These are phyloP conservation scores for Penicillium riverlandense DNA, from an alignment of 495 filamentous ascomycete genomes.

Conservation along the genomic window DNA sequence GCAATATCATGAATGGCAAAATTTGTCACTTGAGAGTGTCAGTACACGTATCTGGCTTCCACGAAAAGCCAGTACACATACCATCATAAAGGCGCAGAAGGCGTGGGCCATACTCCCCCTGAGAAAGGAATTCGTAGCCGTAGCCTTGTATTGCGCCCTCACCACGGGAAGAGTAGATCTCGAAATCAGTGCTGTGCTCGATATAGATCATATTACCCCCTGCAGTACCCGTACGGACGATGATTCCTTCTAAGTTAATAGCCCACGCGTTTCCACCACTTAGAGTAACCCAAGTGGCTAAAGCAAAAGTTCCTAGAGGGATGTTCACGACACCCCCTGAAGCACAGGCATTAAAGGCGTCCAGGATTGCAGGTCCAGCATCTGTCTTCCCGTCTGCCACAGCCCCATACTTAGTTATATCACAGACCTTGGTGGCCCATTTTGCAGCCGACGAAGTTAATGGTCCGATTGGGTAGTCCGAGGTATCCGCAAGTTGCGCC, in stretches of 20 bases:
- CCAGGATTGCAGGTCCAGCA: slow-evolving; percentile 35
- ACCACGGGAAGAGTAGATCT: slow-evolving; percentile 41
- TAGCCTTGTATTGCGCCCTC: slow-evolving; percentile 45
- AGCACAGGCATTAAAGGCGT: slow-evolving; percentile 41
- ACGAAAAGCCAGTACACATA: not conserved
- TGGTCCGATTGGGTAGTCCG: slow-evolving; percentile 28
- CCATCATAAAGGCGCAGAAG: slow-evolving; percentile 23
- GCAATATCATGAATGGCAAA: slow-evolving; percentile 40
- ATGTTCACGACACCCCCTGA: slow-evolving; percentile 28
- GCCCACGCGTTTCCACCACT: slow-evolving; percentile 33
- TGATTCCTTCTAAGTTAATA: slow-evolving; percentile 42
- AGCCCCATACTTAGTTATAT: slow-evolving; percentile 44
- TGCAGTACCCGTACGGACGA: slow-evolving; percentile 35
- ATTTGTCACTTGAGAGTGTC: slow-evolving; percentile 11
- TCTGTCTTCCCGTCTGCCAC: slow-evolving; percentile 41
- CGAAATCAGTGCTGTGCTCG: slow-evolving; percentile 41
- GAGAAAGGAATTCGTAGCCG: slow-evolving; percentile 34
- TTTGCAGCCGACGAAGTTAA: slow-evolving; percentile 28
- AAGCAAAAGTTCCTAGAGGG: slow-evolving; percentile 27
- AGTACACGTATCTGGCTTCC: not conserved
- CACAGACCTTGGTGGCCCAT: slow-evolving; percentile 31
- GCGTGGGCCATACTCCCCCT: slow-evolving; percentile 14
- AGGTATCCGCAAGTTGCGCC: slow-evolving; percentile 8
- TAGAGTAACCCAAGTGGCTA: slow-evolving; percentile 28
- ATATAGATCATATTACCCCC: slow-evolving; percentile 47